phyloP scores from a whole-genome alignment of 2,329 filamentous ascomycete genomes.

The Apiospora pterosperma region DNA sequence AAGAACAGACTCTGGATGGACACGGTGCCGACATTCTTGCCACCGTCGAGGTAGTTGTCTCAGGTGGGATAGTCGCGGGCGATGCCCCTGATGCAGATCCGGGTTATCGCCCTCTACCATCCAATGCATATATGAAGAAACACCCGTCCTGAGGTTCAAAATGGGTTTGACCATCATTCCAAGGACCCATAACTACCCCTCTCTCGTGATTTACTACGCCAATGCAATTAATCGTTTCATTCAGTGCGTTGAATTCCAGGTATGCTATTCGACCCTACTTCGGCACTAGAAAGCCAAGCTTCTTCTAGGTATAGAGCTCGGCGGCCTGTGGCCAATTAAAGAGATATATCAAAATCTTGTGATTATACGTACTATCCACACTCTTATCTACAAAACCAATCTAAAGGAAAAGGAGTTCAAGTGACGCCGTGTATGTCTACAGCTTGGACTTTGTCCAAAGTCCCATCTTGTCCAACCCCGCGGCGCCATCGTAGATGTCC shows the following conservation, averaged over 20 bases:
- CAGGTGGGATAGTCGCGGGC: conserved; percentile 49
- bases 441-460: conserved; percentile 52
- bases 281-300: neutral
- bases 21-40: conserved; percentile 48
- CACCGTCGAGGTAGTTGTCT: conserved; percentile 49
- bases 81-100: conserved; percentile 48
- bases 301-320: neutral
- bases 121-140: neutral
- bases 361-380: neutral
- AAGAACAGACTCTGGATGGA: conserved; percentile 47
- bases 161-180: no score
- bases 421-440: conserved; percentile 20
- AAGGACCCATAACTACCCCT: neutral
- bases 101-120: conserved; percentile 43
- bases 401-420: neutral
- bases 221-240: no score
- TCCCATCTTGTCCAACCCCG: conserved; percentile 56
- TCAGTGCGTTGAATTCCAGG: neutral
- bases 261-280: neutral
- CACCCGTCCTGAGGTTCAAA: neutral
- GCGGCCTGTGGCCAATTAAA: neutral
- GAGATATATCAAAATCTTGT: neutral
- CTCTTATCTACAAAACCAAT: neutral
- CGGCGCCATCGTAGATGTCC: conserved; percentile 80
- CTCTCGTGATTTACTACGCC: neutral